Percentiles rank a stretch among this genome's conserved stretches.
Conservation (phyloP, 1,284 basidiomycete genomes). For the Exobasidium rhododendri region DNA sequence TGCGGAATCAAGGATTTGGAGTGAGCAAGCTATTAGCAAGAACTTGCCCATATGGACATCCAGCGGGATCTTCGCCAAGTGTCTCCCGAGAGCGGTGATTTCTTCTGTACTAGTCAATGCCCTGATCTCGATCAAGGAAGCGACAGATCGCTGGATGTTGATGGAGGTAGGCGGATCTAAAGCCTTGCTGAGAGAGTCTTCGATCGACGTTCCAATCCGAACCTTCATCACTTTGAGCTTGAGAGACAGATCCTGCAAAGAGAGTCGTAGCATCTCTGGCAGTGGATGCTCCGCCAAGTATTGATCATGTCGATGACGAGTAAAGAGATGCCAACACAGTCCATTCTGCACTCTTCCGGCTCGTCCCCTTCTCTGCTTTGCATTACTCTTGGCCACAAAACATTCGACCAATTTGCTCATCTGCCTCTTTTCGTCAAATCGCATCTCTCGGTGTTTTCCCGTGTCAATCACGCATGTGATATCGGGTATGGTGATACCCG, state of each 20-base stretch:
- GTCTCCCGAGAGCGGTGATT: conserved; percentile 88
- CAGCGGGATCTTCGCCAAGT: conserved; percentile 86
- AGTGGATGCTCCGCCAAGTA: conserved; percentile 88
- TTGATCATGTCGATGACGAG: conserved; percentile 77
- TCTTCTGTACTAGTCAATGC: conserved; percentile 82
- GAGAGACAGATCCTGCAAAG: conserved; percentile 87
- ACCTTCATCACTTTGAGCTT: conserved; percentile 96
- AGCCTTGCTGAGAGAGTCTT: conserved; percentile 81
- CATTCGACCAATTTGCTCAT: conserved; percentile 89
- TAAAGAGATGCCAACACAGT: conserved; percentile 93
- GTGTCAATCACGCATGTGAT: conserved; percentile 96
- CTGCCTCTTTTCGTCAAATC: conserved; percentile 94
- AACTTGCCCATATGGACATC: conserved; percentile 97
- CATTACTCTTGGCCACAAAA: conserved; percentile 89
- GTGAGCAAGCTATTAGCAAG: conserved; percentile 76
- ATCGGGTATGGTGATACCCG: conserved; percentile 96
- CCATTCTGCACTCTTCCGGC: conserved; percentile 90
- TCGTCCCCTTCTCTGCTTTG: conserved; percentile 82
- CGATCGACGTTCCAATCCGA: conserved; percentile 74
- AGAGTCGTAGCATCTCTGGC: conserved; percentile 92
- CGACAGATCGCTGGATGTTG: conserved; percentile 88
- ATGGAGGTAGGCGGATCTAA: conserved; percentile 81
- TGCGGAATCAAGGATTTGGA: conserved; percentile 89
- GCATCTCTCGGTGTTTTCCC: conserved; percentile 70
- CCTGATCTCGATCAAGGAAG: conserved; percentile 84